Evolutionary conservation across 345 rosid species (phyloP), one percentile per base, ranked within the genome.

Genomic region (Syzygium jambos): DNA sequence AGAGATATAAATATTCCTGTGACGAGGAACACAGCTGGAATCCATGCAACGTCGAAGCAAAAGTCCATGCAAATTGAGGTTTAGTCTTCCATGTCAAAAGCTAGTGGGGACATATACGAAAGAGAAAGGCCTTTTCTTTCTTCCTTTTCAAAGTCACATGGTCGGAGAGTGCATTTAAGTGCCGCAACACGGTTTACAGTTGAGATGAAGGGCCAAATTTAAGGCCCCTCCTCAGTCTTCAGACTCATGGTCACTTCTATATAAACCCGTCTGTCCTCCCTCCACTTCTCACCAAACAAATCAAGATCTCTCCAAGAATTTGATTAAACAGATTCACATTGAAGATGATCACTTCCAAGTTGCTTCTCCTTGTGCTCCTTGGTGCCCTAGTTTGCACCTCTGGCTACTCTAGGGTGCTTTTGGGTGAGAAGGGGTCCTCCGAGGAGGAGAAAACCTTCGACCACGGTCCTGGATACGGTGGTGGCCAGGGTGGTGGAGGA

Each of bases 201-300:
- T 90, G 90, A 89, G 92, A 83, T 85, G 93, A 89, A 86, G 93
- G 87, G 49, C 86, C 15, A 25, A 86, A 89, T 87, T 89, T 91
- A 86, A 85, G 85, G 49, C 9, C 49, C 12, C 86, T 54, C 88
- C 86, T 86, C 89, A 41, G 73, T 84, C 38, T 46, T 1, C 52
- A 34, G 27, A 43, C 59, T 25, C 29, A 4, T 65, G 43, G 63
- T 38, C 85, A 43, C 25, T 11, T 55, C 51, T 90, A 91, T 91
- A 92, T 73, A 88, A 49, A 0, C 84, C 88, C 88, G 13, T 27
- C 29, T 34, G 52, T 87, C 14, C 51, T 77, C 54, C 90, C 61
- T 41, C 84, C 86, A 84, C 54, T 85, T 68, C 87, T 88, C 92
- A 85, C 85, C 84, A 30, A 73, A 73, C 82, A 38, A 73, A 73